These are phyloP conservation scores for Rhododendron ovatum DNA, from an alignment of 148 eudicot species.

Conservation along the genomic window DNA sequence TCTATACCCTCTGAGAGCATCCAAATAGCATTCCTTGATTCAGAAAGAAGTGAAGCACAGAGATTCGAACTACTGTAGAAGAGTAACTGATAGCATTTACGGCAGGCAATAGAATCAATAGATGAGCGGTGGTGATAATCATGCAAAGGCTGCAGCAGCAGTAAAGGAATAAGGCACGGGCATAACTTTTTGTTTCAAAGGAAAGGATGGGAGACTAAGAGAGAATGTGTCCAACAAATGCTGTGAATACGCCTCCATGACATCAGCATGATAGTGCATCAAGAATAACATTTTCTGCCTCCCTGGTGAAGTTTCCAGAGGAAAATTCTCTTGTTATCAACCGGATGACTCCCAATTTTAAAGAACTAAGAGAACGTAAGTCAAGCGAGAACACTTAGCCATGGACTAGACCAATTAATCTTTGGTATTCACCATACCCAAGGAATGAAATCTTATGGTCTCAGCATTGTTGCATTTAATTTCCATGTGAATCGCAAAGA, in stretches of 20 bases:
- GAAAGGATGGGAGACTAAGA: neutral
- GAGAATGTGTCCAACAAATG: neutral
- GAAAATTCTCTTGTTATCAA: too few relatives aligned
- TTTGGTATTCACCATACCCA: too few relatives aligned
- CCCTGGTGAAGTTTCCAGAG: too few relatives aligned
- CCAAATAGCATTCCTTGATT: neutral
- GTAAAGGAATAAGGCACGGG: neutral
- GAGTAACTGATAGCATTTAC: neutral
- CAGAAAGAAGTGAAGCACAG: neutral
- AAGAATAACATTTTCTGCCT: too few relatives aligned
- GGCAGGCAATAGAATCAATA: neutral
- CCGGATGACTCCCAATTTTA: too few relatives aligned
- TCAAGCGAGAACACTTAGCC: too few relatives aligned
- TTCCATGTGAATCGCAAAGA: too few relatives aligned
- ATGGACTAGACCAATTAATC: too few relatives aligned
- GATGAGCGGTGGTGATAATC: neutral
- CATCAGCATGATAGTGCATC: neutral
- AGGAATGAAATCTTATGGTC: too few relatives aligned
- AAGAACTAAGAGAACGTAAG: too few relatives aligned
- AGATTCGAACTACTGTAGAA: neutral
- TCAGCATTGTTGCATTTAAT: too few relatives aligned
- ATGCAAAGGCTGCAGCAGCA: neutral
- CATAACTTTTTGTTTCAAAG: neutral
- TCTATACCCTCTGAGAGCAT: neutral
- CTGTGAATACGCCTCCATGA: neutral